Percentiles rank a stretch among this genome's conserved stretches.
Evolutionary conservation across 441 rosid genomes (phyloP).

Genomic region (Manihot esculenta): DNA sequence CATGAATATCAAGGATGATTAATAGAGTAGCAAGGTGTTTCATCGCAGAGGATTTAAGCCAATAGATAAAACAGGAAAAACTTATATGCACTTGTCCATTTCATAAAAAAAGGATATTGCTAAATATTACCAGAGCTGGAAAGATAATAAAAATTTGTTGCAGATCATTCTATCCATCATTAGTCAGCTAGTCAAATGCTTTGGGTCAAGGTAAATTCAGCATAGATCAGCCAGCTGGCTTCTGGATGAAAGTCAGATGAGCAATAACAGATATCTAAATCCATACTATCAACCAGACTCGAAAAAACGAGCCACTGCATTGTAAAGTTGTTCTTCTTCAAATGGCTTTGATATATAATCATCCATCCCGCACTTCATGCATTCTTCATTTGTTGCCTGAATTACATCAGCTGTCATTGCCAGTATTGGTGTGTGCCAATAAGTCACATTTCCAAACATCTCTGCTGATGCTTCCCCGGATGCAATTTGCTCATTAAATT

Average conservation of each 20-base stretch:
- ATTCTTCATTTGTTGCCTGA: slow-evolving; percentile 75
- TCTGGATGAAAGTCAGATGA: slow-evolving; percentile 16
- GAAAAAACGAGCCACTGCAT: slow-evolving; percentile 72
- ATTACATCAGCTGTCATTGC: slow-evolving; percentile 98
- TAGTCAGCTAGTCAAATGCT: slow-evolving; percentile 23
- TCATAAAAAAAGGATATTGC: slow-evolving; percentile 12
- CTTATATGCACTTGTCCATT: neutral
- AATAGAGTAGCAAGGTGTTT: neutral
- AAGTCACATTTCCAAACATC: slow-evolving; percentile 37
- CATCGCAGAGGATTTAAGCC: neutral
- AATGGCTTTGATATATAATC: slow-evolving; percentile 85
- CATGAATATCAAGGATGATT: neutral
- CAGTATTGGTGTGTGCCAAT: slow-evolving; percentile 80
- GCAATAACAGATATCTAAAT: slow-evolving; percentile 15
- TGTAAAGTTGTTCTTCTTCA: slow-evolving; percentile 80
- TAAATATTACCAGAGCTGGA: slow-evolving; percentile 27
- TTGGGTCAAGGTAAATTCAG: slow-evolving; percentile 20
- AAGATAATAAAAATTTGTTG: slow-evolving; percentile 8
- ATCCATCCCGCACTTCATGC: slow-evolving; percentile 89
- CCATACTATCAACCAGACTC: slow-evolving; percentile 38
- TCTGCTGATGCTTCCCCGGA: slow-evolving; percentile 48
- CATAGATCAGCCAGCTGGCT: slow-evolving; percentile 21
- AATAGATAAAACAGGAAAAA: neutral
- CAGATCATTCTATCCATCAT: slow-evolving; percentile 1
- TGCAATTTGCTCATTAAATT: slow-evolving; percentile 54